phyloP scores from a whole-genome alignment of 1,284 basidiomycete species.

The Schizophyllum commune region DNA sequence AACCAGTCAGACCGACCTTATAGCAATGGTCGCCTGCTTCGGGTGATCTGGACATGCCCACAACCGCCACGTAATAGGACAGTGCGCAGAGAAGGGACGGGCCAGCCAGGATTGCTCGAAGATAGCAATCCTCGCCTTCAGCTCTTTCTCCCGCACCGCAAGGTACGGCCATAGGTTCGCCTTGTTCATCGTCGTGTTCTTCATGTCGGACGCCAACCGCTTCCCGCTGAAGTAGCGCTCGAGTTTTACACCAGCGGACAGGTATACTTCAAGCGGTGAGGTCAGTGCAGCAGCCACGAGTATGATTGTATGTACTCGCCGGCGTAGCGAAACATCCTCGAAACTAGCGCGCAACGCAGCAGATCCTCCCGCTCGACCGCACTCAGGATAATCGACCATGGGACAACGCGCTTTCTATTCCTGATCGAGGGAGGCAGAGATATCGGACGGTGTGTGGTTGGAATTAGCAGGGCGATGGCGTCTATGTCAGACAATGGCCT shows the following conservation, averaged over 20 bases:
- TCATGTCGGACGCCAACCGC: constrained; percentile 33
- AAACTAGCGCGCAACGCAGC: constrained; percentile 37
- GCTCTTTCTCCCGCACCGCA: constrained; percentile 38
- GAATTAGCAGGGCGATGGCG: neutral
- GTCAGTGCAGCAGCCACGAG: neutral
- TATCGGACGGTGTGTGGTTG: constrained; percentile 21
- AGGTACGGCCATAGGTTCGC: constrained; percentile 69
- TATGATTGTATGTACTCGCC: constrained; percentile 27
- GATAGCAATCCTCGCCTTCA: constrained; percentile 21
- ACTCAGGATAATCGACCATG: constrained; percentile 48
- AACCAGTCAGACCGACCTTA: constrained; percentile 36
- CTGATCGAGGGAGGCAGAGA: constrained; percentile 47
- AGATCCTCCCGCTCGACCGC: constrained; percentile 36
- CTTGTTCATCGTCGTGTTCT: constrained; percentile 29
- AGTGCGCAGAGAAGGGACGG: constrained; percentile 19
- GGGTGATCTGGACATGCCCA: constrained; percentile 55
- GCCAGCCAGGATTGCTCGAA: constrained; percentile 46
- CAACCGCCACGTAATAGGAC: constrained; percentile 20
- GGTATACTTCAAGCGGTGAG: constrained; percentile 37
- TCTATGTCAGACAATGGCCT: no score
- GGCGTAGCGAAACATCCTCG: constrained; percentile 58
- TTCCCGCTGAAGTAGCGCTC: constrained; percentile 36
- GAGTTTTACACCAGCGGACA: constrained; percentile 48
- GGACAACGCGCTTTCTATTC: constrained; percentile 45
- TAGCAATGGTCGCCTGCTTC: constrained; percentile 44